Percentiles rank a stretch among this genome's conserved stretches.
phyloP scores from a whole-genome alignment of 352 stramenopile genomes.

The Globisporangium cystogenes region DNA sequence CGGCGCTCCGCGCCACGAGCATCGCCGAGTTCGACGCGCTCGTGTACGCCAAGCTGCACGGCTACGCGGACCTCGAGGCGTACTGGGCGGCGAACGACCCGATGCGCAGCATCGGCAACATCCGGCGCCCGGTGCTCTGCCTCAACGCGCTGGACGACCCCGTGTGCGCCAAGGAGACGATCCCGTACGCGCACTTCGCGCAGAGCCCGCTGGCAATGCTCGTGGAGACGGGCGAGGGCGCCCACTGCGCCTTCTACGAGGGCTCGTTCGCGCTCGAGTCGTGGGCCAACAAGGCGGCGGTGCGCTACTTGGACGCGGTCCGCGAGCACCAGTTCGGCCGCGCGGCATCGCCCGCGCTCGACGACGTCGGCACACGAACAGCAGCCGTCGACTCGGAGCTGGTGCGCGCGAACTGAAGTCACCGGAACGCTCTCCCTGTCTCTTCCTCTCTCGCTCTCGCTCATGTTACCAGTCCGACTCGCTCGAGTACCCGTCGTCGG shows the following conservation, averaged over 20 bases:
- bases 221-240: conserved; percentile 45
- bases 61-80: conserved; percentile 48
- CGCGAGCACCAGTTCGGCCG: conserved; percentile 27
- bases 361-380: background rate
- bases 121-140: conserved; percentile 55
- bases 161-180: conserved; percentile 71
- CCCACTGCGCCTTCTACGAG: conserved; percentile 78
- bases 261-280: conserved; percentile 52
- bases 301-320: conserved; percentile 60
- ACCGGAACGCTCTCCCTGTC: background rate
- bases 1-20: conserved; percentile 38
- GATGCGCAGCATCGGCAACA: conserved; percentile 54
- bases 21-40: conserved; percentile 71
- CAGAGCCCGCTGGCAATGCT: conserved; percentile 49
- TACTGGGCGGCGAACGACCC: conserved; percentile 79
- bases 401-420: background rate
- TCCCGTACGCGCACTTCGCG: conserved; percentile 52
- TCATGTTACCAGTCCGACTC: conserved; percentile 16
- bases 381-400: background rate
- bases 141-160: conserved; percentile 78
- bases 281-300: conserved; percentile 49
- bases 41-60: conserved; percentile 81
- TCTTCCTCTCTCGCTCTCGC: background rate
- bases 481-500: conserved; percentile 35
- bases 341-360: background rate